phyloP scores from a whole-genome alignment of 441 rosid species.

The Daphne laureola region DNA sequence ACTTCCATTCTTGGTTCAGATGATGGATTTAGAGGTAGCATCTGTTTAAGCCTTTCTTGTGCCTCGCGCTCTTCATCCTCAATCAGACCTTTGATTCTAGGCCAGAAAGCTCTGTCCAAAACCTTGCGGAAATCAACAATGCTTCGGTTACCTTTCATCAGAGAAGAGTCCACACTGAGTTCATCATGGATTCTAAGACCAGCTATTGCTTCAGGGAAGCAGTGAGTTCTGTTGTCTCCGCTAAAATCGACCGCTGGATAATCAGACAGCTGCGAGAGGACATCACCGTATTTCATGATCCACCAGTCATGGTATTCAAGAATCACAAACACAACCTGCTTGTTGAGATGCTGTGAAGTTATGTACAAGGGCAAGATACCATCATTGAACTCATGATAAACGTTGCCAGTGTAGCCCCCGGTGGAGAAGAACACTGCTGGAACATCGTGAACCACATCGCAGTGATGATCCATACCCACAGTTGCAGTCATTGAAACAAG shows the following conservation, averaged over 20 bases:
- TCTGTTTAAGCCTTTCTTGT: conserved; percentile 18
- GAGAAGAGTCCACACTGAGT: conserved; percentile 47
- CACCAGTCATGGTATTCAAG: conserved; percentile 91
- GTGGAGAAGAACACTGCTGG: conserved; percentile 87
- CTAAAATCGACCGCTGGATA: conserved; percentile 56
- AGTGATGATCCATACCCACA: conserved; percentile 20
- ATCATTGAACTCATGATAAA: conserved; percentile 91
- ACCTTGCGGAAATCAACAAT: conserved; percentile 57
- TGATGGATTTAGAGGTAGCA: conserved; percentile 15
- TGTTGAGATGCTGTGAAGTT: conserved; percentile 68
- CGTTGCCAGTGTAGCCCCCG: conserved; percentile 87
- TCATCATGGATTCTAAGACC: conserved; percentile 84
- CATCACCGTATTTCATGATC: conserved; percentile 65
- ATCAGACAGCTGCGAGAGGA: conserved; percentile 55
- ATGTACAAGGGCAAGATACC: conserved; percentile 81
- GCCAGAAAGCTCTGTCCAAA: conserved; percentile 54
- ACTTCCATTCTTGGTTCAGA: conserved; percentile 12
- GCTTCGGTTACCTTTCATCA: conserved; percentile 35
- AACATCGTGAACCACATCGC: conserved; percentile 65
- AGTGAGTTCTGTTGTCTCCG: conserved; percentile 66
- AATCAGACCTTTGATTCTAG: conserved; percentile 46
- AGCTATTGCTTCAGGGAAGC: conserved; percentile 73
- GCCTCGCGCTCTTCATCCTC: conserved; percentile 40
- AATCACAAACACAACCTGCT: conserved; percentile 76
- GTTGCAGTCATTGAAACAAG: conserved; percentile 35